Conservation (phyloP, 805 yeast genomes). For the Candida oleophila region DNA sequence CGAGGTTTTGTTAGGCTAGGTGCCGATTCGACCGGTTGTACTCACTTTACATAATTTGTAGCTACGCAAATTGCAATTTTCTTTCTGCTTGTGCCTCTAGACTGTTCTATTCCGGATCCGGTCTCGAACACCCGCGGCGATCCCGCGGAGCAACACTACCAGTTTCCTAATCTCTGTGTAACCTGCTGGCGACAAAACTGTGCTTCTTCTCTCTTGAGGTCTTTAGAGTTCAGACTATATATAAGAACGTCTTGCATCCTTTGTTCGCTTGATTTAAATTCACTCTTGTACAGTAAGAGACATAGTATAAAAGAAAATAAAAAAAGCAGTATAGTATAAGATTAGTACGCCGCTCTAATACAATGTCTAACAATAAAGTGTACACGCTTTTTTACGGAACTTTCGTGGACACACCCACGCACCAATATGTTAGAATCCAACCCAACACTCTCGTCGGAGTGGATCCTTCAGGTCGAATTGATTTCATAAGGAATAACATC, state of each 20-base stretch:
- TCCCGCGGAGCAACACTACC: neutral
- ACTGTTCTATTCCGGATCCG: neutral
- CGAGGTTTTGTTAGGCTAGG: neutral
- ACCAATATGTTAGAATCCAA: constrained; percentile 57
- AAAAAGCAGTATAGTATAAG: no score
- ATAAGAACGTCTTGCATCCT: no score
- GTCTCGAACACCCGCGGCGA: neutral
- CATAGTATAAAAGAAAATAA: no score
- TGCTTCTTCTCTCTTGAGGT: no score
- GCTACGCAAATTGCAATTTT: neutral
- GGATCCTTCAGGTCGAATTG: constrained; percentile 52
- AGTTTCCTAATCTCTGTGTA: no score
- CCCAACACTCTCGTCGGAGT: constrained; percentile 65
- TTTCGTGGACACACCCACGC: constrained; percentile 67
- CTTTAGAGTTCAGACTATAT: no score
- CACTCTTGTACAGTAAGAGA: no score
- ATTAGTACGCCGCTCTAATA: no score
- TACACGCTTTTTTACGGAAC: constrained; percentile 65
- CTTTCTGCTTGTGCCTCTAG: neutral
- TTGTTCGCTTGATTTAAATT: no score
- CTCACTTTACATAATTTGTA: no score
- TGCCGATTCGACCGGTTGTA: neutral
- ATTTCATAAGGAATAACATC: constrained; percentile 26
- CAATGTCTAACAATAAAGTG: neutral
- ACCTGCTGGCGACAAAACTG: no score